Base-by-base conservation (phyloP, 352 stramenopile species). In the Pythium grandisporangium region DNA sequence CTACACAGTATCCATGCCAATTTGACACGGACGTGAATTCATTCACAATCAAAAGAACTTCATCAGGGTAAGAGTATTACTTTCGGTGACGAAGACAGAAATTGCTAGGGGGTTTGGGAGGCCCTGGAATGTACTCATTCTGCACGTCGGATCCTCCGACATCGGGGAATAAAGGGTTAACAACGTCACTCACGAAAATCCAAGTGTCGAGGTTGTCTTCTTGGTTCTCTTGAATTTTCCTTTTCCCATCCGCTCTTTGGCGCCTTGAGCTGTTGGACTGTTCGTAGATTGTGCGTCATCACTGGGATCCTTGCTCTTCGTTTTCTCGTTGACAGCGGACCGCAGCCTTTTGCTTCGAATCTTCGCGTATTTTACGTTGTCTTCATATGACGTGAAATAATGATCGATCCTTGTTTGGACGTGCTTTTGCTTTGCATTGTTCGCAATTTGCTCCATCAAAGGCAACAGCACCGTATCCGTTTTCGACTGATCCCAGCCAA, bases 361-460 rank as follows among this genome's bases (percentile, higher is more conserved):
- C 46, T 95, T 83, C 2, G 93, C 95, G 54, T 98, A 98, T 48
- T 92, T 95, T 4, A 97, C 84, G 48, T 96, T 82, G 60, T 98
- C 94, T 37, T 98, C 79, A 59, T 98, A 98, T 17, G 67, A 85
- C 50, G 92, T 96, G 51, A 98, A 98, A 41, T 96, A 97, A 8
- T 81, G 80, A 54, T 99, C 95, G 26, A 99, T 83, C 12, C 94
- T 69, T 5, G 79, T 97, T 62, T 98, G 95, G 8, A 79, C 49
- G 2, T 70, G 70, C 1, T 52, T 41, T 2, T 52, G 46, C 19
- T 53, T 53, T 35, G 63, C 45, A 23, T 38, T 48, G 25, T 58
- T 69, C 4, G 62, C 63, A 20, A 78, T 76, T 22, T 70, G 50
- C 37, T 85, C 61, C 53, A 84, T 62, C 13, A 99, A 71, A 8